Conservation (phyloP, 805 yeast genomes). For the Brettanomyces bruxellensis region DNA sequence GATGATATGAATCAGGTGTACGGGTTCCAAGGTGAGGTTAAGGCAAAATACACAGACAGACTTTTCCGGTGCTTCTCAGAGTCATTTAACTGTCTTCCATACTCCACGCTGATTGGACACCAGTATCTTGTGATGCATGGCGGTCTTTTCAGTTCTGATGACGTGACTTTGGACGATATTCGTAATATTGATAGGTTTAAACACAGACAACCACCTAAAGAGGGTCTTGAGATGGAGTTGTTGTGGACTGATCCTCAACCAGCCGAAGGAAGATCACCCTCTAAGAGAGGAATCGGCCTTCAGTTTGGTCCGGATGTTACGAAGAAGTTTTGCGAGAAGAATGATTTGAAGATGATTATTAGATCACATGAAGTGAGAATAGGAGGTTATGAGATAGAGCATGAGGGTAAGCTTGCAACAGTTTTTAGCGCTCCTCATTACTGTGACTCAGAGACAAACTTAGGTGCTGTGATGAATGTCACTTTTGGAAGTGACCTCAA, state of each 20-base stretch:
- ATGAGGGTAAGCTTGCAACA: slow-evolving; percentile 76
- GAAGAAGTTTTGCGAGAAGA: slow-evolving; percentile 59
- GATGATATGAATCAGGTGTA: slow-evolving; percentile 94
- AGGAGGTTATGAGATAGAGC: slow-evolving; percentile 85
- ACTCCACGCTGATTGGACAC: slow-evolving; percentile 71
- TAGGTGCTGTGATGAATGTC: slow-evolving; percentile 83
- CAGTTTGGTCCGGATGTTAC: slow-evolving; percentile 98
- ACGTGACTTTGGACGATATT: slow-evolving; percentile 64
- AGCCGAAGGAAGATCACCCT: slow-evolving; percentile 68
- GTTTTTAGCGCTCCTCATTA: slow-evolving; percentile 98
- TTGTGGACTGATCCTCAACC: slow-evolving; percentile 96
- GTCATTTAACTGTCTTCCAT: slow-evolving; percentile 77
- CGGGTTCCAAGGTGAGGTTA: slow-evolving; percentile 95
- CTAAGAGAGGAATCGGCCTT: slow-evolving; percentile 91
- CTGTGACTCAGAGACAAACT: slow-evolving; percentile 86
- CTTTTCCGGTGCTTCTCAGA: slow-evolving; percentile 77
- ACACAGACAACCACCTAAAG: slow-evolving; percentile 72
- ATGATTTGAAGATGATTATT: slow-evolving; percentile 69
- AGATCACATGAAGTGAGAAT: slow-evolving; percentile 94
- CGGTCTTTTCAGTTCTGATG: slow-evolving; percentile 78
- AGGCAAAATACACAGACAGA: slow-evolving; percentile 75
- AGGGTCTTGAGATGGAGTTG: slow-evolving; percentile 92
- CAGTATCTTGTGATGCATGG: slow-evolving; percentile 91
- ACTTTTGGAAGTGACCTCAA: slow-evolving; percentile 36
- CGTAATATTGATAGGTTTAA: slow-evolving; percentile 61